Percentiles rank a stretch among this genome's conserved stretches.
Evolutionary conservation across 768 basidiomycete species (phyloP).

Genomic region (Auriculariales sp.): DNA sequence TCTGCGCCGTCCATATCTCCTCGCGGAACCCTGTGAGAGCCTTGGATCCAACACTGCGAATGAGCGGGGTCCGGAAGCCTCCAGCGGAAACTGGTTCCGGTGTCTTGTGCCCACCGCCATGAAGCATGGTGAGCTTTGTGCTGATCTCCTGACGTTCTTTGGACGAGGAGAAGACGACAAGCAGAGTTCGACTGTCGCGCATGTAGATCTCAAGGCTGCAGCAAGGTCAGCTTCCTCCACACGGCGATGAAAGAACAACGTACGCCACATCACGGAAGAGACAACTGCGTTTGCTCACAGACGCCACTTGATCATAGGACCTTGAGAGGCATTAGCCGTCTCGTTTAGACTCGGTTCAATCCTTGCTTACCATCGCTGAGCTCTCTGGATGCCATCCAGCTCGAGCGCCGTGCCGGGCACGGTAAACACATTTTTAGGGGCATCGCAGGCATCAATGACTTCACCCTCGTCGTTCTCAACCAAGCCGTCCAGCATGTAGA

Average conservation of each 20-base stretch:
- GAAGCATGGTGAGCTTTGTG: not conserved
- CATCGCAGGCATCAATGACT: conserved; percentile 76
- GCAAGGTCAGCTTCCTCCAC: not conserved
- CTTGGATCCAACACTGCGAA: conserved; percentile 37
- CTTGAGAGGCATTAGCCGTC: conserved; percentile 22
- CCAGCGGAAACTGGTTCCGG: conserved; percentile 26
- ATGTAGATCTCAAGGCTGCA: conserved; percentile 80
- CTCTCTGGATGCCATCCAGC: conserved; percentile 63
- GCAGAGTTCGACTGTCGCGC: conserved; percentile 76
- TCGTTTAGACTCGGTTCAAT: conserved; percentile 2
- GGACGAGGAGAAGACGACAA: conserved; percentile 68
- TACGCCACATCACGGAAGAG: conserved; percentile 86
- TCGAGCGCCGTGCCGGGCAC: conserved; percentile 77
- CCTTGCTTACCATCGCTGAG: conserved; percentile 58
- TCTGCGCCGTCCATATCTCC: conserved; percentile 55
- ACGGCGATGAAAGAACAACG: conserved; percentile 16
- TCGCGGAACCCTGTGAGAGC: conserved; percentile 39
- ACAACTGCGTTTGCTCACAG: conserved; percentile 69
- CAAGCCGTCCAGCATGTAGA: conserved; percentile 85
- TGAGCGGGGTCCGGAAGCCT: conserved; percentile 38
- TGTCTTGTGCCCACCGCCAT: conserved; percentile 20
- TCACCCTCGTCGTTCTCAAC: conserved; percentile 80
- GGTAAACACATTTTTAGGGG: conserved; percentile 65
- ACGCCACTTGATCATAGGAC: conserved; percentile 65
- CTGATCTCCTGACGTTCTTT: conserved; percentile 46